Percentiles rank a stretch among this genome's conserved stretches.
Conservation (phyloP, 768 basidiomycete genomes). For the Termitomyces sp. region DNA sequence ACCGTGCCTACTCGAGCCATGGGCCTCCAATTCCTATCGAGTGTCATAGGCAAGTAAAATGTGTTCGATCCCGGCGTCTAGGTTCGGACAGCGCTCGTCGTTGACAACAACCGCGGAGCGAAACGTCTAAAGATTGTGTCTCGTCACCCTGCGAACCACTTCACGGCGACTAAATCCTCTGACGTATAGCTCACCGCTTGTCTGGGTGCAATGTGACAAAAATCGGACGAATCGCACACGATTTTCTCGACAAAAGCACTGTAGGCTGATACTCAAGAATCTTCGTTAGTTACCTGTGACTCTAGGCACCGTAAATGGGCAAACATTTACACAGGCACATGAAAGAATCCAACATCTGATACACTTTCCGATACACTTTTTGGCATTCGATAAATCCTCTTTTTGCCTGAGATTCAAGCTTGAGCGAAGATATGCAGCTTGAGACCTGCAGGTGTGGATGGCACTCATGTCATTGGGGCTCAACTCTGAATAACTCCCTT, state of each 20-base stretch:
- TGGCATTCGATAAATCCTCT: not conserved
- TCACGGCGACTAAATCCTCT: not conserved
- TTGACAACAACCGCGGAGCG: slow-evolving; percentile 12
- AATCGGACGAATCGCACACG: slow-evolving; percentile 5
- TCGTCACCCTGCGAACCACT: not conserved
- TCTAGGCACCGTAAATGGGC: slow-evolving; percentile 7
- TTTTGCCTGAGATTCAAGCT: not conserved
- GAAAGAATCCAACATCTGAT: slow-evolving; percentile 9
- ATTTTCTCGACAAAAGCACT: slow-evolving; percentile 13
- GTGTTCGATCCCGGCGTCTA: slow-evolving; percentile 7
- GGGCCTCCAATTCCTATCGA: slow-evolving; percentile 1
- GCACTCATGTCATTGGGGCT: not conserved
- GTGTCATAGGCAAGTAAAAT: slow-evolving; percentile 8
- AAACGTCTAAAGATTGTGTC: not conserved
- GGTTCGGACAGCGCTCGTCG: not conserved
- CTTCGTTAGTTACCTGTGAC: not conserved
- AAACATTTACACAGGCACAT: slow-evolving; percentile 12
- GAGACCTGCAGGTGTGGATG: not conserved
- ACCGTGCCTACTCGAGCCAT: slow-evolving; percentile 1
- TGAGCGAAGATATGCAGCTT: not conserved
- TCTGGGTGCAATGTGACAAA: slow-evolving; percentile 4
- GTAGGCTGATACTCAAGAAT: not conserved
- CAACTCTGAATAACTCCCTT: not conserved
- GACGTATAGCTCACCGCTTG: slow-evolving; percentile 11
- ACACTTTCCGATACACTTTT: slow-evolving; percentile 14